Evolutionary conservation across 2,329 filamentous ascomycete species (phyloP), one percentile per base, ranked within the genome.

Genomic region (Bimuria novae-zelandiae): DNA sequence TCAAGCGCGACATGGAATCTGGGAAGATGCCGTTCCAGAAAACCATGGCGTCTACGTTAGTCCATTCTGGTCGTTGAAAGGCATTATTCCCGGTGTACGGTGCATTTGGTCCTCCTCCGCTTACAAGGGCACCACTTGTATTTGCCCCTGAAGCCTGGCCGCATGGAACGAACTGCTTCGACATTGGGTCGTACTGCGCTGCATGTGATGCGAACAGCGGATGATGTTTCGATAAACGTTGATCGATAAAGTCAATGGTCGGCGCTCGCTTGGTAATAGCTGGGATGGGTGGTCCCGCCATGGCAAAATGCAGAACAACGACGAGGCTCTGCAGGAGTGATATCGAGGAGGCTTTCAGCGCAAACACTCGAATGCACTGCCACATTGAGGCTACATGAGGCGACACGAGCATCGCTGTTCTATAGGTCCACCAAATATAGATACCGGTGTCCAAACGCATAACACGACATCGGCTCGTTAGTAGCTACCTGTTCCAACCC

Each of bases 221-320:
- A 53, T 53, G 51, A 14, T 43, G 27, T 27, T 49, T 49, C 6
- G 51, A 36, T 25, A 53, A 37, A n/a, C 29, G 43, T 17, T 53
- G 36, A 25, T 49, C 37, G 29, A 53, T 53, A 30, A 53, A 53
- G 23, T 53, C 51, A n/a, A 53, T 33, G 7, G 41, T 52, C 16
- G 42, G 32, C 7, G 42, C 23, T 35, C 42, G 32, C 19, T 47
- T 46, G 12, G 25, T 47, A 14, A 41, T 29, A 19, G 25, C 11
- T 41, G 49, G 42, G 6, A 47, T 46, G 17, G 25, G 17, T 16
- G 40, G 49, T 19, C 32, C 32, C 27, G 40, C 30, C 49, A 52
- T 46, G 16, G 23, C 35, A 29, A 52, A 8, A 22, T 7, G 3
- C 6, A 39, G 41, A n/a, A 22, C 39, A 12, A 17, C 16, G 29